A percentile compares a stretch with the other conserved stretches of the same genome.
These are phyloP conservation scores for Rhododendron vialii DNA, from an alignment of 148 eudicot genomes.

Conservation along the genomic window DNA sequence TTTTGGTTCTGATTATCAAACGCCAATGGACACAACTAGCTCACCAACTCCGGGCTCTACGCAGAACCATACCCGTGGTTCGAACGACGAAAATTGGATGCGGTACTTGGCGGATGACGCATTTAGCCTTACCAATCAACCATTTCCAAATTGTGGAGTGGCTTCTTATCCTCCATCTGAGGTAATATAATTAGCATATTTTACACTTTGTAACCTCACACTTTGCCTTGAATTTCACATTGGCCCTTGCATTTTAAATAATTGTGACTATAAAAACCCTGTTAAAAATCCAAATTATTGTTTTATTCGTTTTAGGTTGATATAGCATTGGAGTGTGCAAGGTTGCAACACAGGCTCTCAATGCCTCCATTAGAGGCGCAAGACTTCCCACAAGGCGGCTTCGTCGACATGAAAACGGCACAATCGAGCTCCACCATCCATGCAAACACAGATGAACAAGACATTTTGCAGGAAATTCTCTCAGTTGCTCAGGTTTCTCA, in stretches of 20 bases:
- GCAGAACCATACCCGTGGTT: conserved; percentile 7
- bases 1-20: conserved; percentile 25
- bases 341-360: conserved; percentile 64
- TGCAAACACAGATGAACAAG: conserved; percentile 20
- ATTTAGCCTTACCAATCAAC: conserved; percentile 35
- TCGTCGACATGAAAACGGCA: conserved; percentile 26
- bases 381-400: conserved; percentile 39
- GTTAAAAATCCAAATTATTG: neutral
- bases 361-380: conserved; percentile 83
- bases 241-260: neutral
- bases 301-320: conserved; percentile 42
- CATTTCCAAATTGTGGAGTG: conserved; percentile 31
- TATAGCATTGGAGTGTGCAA: conserved; percentile 83
- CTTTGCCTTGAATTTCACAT: neutral
- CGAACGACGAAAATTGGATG: conserved; percentile 70
- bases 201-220: neutral
- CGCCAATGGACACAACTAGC: conserved; percentile 31
- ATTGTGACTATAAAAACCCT: neutral
- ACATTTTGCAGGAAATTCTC: conserved; percentile 57
- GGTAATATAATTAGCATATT: conserved; percentile 30
- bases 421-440: conserved; percentile 26
- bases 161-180: conserved; percentile 57
- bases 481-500: conserved; percentile 73
- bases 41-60: conserved; percentile 30
- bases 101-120: conserved; percentile 80